A percentile compares a stretch with the other conserved stretches of the same genome.
Conservation (phyloP, 139 green algal genomes). For the Micromonas pusilla region DNA sequence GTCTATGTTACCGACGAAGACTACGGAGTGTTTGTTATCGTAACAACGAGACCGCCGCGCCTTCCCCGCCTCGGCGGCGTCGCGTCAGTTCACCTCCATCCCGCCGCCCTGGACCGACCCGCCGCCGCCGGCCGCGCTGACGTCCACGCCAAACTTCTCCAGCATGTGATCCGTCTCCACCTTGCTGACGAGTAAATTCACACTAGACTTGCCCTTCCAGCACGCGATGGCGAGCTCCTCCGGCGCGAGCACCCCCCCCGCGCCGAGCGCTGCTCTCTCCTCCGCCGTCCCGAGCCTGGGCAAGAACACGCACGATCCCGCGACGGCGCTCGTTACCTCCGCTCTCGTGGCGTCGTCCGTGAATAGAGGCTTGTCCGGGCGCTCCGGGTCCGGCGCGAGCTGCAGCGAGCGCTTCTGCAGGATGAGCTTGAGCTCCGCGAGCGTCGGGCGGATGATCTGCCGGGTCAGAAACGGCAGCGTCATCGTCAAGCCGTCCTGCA, state of each 20-base stretch:
- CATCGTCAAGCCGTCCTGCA: constrained; percentile 77
- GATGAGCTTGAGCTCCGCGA: constrained; percentile 52
- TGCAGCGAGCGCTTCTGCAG: constrained; percentile 44
- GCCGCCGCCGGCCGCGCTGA: background rate
- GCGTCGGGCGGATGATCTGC: constrained; percentile 48
- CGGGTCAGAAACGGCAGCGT: constrained; percentile 70
- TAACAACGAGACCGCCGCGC: too few species aligned
- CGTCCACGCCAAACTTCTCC: background rate
- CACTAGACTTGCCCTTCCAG: constrained; percentile 63
- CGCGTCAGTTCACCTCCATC: background rate
- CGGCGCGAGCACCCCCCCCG: constrained; percentile 48
- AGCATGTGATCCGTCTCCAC: constrained; percentile 13
- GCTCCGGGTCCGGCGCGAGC: constrained; percentile 30
- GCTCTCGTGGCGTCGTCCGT: constrained; percentile 39
- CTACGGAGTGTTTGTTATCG: too few species aligned
- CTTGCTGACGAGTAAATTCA: constrained; percentile 66
- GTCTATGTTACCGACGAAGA: too few species aligned
- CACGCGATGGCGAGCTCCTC: constrained; percentile 65
- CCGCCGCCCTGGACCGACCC: background rate
- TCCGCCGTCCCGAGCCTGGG: constrained; percentile 30
- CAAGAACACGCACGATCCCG: constrained; percentile 34
- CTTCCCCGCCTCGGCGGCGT: too few species aligned
- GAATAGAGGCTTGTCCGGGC: background rate
- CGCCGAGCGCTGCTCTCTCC: constrained; percentile 35
- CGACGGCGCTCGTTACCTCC: constrained; percentile 21